phyloP scores from a whole-genome alignment of 352 stramenopile genomes.

The Globisporangium orthogonon region DNA sequence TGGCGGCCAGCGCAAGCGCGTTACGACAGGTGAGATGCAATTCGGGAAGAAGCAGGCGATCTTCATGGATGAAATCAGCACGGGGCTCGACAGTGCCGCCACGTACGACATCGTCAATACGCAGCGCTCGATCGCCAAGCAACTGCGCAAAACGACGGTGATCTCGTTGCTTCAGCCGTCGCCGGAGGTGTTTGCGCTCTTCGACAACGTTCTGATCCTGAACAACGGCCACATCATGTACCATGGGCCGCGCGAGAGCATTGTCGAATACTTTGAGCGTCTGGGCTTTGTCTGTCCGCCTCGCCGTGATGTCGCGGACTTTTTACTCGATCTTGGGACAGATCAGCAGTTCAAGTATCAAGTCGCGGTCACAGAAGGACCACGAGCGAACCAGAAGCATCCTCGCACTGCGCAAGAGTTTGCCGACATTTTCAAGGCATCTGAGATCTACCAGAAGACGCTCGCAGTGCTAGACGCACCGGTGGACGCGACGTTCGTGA shows the following conservation, averaged over 20 bases:
- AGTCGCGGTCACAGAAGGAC: too few relatives aligned
- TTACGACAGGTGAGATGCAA: constrained; percentile 80
- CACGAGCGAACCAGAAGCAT: too few relatives aligned
- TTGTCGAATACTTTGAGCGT: constrained; percentile 23
- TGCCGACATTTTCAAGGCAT: too few relatives aligned
- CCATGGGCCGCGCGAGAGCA: constrained; percentile 27
- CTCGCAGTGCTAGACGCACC: too few relatives aligned
- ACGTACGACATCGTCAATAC: constrained; percentile 87
- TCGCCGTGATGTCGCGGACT: constrained; percentile 42
- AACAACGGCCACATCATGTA: constrained; percentile 64
- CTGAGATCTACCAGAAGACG: too few relatives aligned
- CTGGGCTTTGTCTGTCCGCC: constrained; percentile 41
- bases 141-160: constrained; percentile 36
- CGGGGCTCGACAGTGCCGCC: constrained; percentile 83
- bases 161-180: constrained; percentile 52
- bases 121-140: constrained; percentile 30
- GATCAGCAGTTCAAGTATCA: constrained; percentile 29
- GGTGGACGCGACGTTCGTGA: too few relatives aligned
- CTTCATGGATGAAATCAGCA: constrained; percentile 88
- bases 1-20: constrained; percentile 52
- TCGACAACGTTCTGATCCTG: constrained; percentile 53
- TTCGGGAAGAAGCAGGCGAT: constrained; percentile 53
- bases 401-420: too few relatives aligned
- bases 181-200: constrained; percentile 45
- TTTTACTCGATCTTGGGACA: constrained; percentile 42